Conservation (phyloP, 352 stramenopile species). For the Blastocystis hominis region DNA sequence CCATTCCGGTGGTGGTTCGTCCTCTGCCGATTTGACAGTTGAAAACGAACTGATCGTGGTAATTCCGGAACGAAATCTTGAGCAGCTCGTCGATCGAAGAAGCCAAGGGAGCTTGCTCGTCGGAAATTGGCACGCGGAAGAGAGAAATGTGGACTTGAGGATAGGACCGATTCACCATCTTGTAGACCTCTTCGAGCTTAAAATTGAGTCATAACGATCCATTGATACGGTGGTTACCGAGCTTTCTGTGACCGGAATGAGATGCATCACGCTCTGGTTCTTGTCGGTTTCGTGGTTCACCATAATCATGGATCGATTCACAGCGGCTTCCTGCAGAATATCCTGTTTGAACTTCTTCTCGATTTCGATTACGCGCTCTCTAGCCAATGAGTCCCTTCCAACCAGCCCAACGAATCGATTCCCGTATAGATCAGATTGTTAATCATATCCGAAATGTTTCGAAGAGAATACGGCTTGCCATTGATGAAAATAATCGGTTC, state of each 20-base stretch:
- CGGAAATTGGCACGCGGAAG: slow-evolving; percentile 66
- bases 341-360: slow-evolving; percentile 75
- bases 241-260: neutral
- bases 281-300: slow-evolving; percentile 56
- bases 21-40: slow-evolving; percentile 80
- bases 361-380: slow-evolving; percentile 73
- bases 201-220: neutral
- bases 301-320: slow-evolving; percentile 58
- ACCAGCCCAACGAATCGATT: slow-evolving; percentile 67
- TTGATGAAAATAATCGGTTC: slow-evolving; percentile 79
- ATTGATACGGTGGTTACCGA: neutral
- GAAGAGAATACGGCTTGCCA: slow-evolving; percentile 74
- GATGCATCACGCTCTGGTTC: slow-evolving; percentile 56
- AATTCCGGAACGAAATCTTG: slow-evolving; percentile 27
- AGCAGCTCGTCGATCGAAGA: slow-evolving; percentile 79
- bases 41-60: slow-evolving; percentile 64
- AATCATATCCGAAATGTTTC: slow-evolving; percentile 71
- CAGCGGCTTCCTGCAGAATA: slow-evolving; percentile 68
- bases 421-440: slow-evolving; percentile 74
- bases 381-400: neutral
- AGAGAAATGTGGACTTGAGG: neutral
- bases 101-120: slow-evolving; percentile 77
- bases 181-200: slow-evolving; percentile 31
- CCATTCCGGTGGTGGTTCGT: slow-evolving; percentile 74
- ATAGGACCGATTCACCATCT: neutral